Evolutionary conservation across 2,329 filamentous ascomycete species (phyloP), one percentile per base, ranked within the genome.

Genomic region (Botrytis hyacinthi): DNA sequence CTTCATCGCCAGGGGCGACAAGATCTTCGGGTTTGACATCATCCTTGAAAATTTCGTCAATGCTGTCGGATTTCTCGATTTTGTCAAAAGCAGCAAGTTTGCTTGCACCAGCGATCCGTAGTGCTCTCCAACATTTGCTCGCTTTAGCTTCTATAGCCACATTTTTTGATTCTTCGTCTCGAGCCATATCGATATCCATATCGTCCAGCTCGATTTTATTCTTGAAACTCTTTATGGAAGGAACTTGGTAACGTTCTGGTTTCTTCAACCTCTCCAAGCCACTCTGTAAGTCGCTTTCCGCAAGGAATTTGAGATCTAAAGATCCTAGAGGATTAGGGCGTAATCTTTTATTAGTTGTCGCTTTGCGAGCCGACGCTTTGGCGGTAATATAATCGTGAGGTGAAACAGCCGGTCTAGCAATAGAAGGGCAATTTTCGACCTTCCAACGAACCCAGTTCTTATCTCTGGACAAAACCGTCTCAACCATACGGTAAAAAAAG

Each of bases 371-470:
- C 63, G 88, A 85, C 44, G 87, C 84, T 80, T 91, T 92, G 37
- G 94, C 91, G 71, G 90, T 87, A 57, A 90, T 82, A 81, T 94
- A 95, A 65, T 91, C 88, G 42, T 88, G 83, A 1, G 91, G 87
- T 4, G 91, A 87, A 44, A 98, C 87, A 18, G 93, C 85, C 35
- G 92, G 89, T 74, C 89, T 88, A 80, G 95, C 91, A 79, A 99
- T 98, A 9, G 92, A 89, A 37, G 94, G 93, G 81, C 96, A 99
- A 77, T 91, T 93, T 81, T 98, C 94, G 74, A 95, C 91, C 84
- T 99, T 99, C 96, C 96, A 99, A 76, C 94, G 92, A 62, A 97
- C 94, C 97, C 97, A 99, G 81, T 98, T 98, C 85, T 98, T 98
- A 82, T 99, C 96, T 76, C 96, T 89, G 37, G 94, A 93, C 44